Evolutionary conservation across 345 rosid genomes (phyloP).

Genomic region (Arabidopsis thaliana): DNA sequence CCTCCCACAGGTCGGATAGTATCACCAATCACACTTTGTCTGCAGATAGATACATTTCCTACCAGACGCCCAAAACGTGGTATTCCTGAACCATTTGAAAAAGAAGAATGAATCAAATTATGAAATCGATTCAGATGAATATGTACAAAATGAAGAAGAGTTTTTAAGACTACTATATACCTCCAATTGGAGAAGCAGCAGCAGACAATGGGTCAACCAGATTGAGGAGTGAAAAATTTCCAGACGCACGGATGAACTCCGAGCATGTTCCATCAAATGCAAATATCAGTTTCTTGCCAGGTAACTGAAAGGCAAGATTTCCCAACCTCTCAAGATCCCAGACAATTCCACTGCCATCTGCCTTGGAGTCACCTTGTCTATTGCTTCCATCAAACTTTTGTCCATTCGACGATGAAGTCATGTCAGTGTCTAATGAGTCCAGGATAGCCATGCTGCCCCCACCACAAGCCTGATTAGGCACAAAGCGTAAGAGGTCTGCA

Average conservation of each 20-base stretch:
- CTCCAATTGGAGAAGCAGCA: conserved; percentile 99
- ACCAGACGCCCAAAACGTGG: conserved; percentile 94
- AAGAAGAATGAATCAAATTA: conserved; percentile 27
- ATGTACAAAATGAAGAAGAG: conserved; percentile 12
- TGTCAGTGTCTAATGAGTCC: conserved; percentile 84
- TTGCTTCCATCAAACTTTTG: conserved; percentile 72
- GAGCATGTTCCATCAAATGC: conserved; percentile 96
- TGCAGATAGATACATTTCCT: conserved; percentile 83
- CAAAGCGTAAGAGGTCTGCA: conserved; percentile 90
- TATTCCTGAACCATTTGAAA: conserved; percentile 65
- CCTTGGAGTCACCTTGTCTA: conserved; percentile 80
- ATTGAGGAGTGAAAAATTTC: conserved; percentile 85
- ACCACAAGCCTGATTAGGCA: conserved; percentile 98
- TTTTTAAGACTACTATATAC: conserved; percentile 50
- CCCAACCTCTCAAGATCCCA: conserved; percentile 97
- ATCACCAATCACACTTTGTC: conserved; percentile 92
- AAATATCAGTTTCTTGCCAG: conserved; percentile 96
- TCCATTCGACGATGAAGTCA: conserved; percentile 62
- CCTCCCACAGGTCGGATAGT: conserved; percentile 91
- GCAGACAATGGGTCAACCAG: conserved; percentile 98
- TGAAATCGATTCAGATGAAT: conserved; percentile 18
- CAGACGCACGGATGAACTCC: conserved; percentile 81
- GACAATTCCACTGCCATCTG: conserved; percentile 98
- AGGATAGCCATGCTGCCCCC: conserved; percentile 99
- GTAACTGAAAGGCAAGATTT: conserved; percentile 83